phyloP scores from a whole-genome alignment of 148 eudicot species.

The Dianthus caryophyllus region DNA sequence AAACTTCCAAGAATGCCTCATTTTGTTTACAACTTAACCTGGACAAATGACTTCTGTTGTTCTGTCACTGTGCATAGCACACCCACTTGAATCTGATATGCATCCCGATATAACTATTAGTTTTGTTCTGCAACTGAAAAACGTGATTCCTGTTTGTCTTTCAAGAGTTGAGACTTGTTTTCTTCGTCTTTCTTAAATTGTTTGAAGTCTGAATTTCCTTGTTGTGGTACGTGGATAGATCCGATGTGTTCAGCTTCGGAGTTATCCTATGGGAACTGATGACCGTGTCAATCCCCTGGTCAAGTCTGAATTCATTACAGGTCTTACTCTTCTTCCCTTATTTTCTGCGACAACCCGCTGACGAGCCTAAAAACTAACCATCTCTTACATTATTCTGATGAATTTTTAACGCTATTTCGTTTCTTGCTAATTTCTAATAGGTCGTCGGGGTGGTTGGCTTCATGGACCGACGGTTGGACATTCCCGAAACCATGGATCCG shows the following conservation, averaged over 20 bases:
- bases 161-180: neutral
- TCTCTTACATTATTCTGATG: neutral
- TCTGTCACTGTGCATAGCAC: neutral
- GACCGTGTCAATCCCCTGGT: conserved; percentile 75
- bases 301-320: conserved; percentile 65
- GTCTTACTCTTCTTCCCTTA: conserved; percentile 26
- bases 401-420: neutral
- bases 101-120: neutral
- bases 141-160: neutral
- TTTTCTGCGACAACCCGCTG: neutral
- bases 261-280: conserved; percentile 82
- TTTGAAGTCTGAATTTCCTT: neutral
- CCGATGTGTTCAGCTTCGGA: conserved; percentile 87
- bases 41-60: neutral
- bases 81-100: neutral
- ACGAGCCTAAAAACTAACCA: neutral
- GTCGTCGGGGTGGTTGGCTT: conserved; percentile 88
- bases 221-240: conserved; percentile 37
- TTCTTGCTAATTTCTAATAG: conserved; percentile 24
- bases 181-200: neutral
- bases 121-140: neutral
- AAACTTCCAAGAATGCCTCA: neutral
- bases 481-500: conserved; percentile 62
- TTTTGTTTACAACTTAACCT: neutral
- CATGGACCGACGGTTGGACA: conserved; percentile 68